Evolutionary conservation across 2,329 filamentous ascomycete genomes (phyloP).

Genomic region (Xylaria hypoxylon): DNA sequence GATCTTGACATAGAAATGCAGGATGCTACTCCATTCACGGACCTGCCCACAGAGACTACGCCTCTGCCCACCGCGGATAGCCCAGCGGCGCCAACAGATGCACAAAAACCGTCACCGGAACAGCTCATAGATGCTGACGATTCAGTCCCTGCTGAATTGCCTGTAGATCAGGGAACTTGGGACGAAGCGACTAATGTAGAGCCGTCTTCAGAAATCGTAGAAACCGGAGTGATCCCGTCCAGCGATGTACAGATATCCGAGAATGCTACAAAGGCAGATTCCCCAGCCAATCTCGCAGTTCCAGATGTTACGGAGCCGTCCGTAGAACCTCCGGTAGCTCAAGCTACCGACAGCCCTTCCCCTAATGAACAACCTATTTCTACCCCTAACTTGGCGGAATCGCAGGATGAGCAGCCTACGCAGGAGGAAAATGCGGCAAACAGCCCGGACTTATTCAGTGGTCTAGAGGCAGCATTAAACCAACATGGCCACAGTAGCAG

Average conservation of each 20-base stretch:
- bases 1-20: slow-evolving; percentile 32
- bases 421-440: slow-evolving; percentile 51
- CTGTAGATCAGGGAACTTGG: background rate
- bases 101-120: slow-evolving; percentile 20
- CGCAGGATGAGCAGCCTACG: slow-evolving; percentile 35
- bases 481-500: slow-evolving; percentile 50
- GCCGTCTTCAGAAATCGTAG: slow-evolving; percentile 14
- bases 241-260: slow-evolving; percentile 2
- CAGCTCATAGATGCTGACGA: slow-evolving; percentile 31
- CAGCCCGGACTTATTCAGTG: slow-evolving; percentile 59
- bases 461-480: slow-evolving; percentile 59
- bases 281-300: background rate
- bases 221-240: background rate
- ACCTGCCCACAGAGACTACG: slow-evolving; percentile 9
- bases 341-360: slow-evolving; percentile 18
- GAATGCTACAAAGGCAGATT: slow-evolving; percentile 1
- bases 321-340: slow-evolving; percentile 2
- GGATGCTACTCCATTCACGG: slow-evolving; percentile 14
- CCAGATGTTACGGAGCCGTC: background rate
- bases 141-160: background rate
- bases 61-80: slow-evolving; percentile 6
- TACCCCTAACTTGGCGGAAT: slow-evolving; percentile 28
- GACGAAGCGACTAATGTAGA: slow-evolving; percentile 20
- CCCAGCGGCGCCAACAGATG: slow-evolving; percentile 2
- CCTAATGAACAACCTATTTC: slow-evolving; percentile 40